Evolutionary conservation across 345 rosid species (phyloP).

Genomic region (Laguncularia racemosa): DNA sequence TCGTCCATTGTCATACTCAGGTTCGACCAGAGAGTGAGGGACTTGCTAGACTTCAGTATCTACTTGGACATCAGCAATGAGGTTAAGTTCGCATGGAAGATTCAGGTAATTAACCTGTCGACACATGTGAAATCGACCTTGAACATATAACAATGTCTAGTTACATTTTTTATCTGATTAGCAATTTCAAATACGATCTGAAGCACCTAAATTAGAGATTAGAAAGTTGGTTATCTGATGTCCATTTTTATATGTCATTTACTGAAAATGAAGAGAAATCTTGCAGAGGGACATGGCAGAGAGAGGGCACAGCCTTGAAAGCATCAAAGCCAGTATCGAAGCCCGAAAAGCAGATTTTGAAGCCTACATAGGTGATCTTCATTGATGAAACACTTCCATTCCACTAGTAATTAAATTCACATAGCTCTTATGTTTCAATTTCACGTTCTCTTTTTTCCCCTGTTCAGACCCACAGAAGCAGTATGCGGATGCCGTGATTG

Average conservation of each 20-base stretch:
- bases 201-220: no score
- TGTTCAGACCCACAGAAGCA: slow-evolving; percentile 92
- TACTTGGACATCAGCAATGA: slow-evolving; percentile 96
- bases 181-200: no score
- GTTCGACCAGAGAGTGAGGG: slow-evolving; percentile 86
- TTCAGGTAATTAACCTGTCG: slow-evolving; percentile 1
- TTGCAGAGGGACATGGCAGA: slow-evolving; percentile 97
- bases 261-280: background rate
- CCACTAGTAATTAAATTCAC: background rate
- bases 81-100: slow-evolving; percentile 96
- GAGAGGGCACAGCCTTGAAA: slow-evolving; percentile 97
- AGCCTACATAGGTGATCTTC: slow-evolving; percentile 69
- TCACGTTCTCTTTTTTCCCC: background rate
- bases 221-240: no score
- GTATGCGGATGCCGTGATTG: slow-evolving; percentile 87
- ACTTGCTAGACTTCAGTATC: slow-evolving; percentile 81
- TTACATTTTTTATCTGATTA: no score
- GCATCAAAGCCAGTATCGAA: slow-evolving; percentile 96
- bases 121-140: no score
- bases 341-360: slow-evolving; percentile 94
- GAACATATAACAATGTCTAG: no score
- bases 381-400: background rate
- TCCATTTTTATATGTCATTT: no score
- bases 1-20: slow-evolving; percentile 18
- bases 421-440: background rate